Evolutionary conservation across 176 grass and related monocot species (phyloP), one percentile per base, ranked within the genome.

Genomic region (Calamus simplicifolius): DNA sequence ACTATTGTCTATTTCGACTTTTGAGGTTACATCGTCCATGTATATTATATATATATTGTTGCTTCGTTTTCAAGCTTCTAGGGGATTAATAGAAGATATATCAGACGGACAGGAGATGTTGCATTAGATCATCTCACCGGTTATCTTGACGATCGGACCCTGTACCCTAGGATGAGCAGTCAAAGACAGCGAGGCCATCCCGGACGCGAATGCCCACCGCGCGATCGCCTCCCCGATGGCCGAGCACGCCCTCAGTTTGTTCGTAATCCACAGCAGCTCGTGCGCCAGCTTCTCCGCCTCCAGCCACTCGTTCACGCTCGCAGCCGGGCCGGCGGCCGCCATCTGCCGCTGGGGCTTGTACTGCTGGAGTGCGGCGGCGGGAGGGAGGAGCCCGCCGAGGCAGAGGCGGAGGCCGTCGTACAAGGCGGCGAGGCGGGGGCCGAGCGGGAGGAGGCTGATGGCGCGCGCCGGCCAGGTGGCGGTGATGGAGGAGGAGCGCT

Each of bases 221-320:
- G 59, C 62, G 19, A 73, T 68, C 16, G 49, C 69, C 57, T 80
- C 77, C 16, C 60, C 65, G 8, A 21, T 48, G 43, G 69, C 69
- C 5, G 23, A 50, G 59, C 77, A 68, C 48, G 61, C 62, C 18
- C 77, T 51, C n/a, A 80, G 72, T 28, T 80, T 68, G 29, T 73
- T 55, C 7, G 59, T 72, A 43, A 66, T 79, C 68, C 68, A 72
- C n/a, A 79, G 61, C 68, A 79, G 58, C 31, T 72, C 68, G 50
- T 79, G 58, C 28, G 75, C 75, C 29, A 78, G 52, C 67, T 78
- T 78, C 67, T 78, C 75, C 62, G 75, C 58, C 59, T 78, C 75
- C 6, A 54, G 51, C 75, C 75, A 78, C 19, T 78, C 75, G 19
- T 63, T 61, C 4, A 14, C 67, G 1, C 67, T 64, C 35, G 69